Evolutionary conservation across 768 basidiomycete species (phyloP), one percentile per base, ranked within the genome.

Genomic region (Austroboletus eburneus): DNA sequence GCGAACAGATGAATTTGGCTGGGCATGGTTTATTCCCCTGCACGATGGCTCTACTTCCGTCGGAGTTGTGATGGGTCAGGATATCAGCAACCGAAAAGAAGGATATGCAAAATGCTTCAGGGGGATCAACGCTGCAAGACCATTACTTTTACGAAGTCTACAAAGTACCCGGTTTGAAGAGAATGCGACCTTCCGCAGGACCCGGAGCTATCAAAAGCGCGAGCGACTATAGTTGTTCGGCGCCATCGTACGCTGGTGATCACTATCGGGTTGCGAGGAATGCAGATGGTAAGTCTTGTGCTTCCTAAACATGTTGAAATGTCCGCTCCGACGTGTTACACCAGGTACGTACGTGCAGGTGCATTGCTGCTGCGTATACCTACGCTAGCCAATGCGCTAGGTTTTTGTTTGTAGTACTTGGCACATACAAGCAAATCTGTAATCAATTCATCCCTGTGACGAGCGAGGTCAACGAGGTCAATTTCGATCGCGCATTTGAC

Each of bases 11-110:
- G 74, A 77, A 51, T 69, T 70, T 18, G 77, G 78, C 7, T 79
- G 78, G 78, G 70, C 68, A n/a, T 79, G 78, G 78, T 77, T 76
- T 48, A 80, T 80, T 37, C 78, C 77, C 3, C 68, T 79, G 14
- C 68, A 73, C 49, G 68, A 72, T 34, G 72, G 71, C 18, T 65
- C 72, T 22, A 73, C 72, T 2, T 80, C 78, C 10, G 73, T 80
- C 17, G 79, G 79, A 7, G 53, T 80, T 45, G 78, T 80, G 30
- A 72, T 76, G 66, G 66, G 75, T 45, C 65, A 72, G 30, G 59
- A 60, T 0, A 58, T 56, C 39, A 65, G 62, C 42, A 58, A 48
- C 8, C 42, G 50, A 70, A 52, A 57, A 50, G 25, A 50, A 35
- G n/a, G 47, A 47, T 5, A 21, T 29, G 8, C 42, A 45, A 12